phyloP scores from a whole-genome alignment of 768 basidiomycete species.

The Pulveroboletus sp. region DNA sequence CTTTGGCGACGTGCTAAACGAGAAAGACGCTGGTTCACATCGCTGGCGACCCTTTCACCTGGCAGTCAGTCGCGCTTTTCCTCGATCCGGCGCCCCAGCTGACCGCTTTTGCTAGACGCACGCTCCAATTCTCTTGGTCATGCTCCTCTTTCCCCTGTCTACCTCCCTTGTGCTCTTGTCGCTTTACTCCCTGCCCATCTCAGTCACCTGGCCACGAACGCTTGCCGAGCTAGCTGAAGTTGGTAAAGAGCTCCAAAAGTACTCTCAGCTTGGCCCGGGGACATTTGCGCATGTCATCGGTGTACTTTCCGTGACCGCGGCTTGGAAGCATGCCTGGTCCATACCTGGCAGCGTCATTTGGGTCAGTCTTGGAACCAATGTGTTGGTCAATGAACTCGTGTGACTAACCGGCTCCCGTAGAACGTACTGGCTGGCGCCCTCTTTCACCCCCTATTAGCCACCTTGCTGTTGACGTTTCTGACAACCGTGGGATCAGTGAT shows the following conservation, averaged over 20 bases:
- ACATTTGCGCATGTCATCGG: slow-evolving; percentile 73
- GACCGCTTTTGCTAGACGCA: slow-evolving; percentile 37
- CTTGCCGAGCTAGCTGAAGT: slow-evolving; percentile 71
- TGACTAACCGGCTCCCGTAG: slow-evolving; percentile 37
- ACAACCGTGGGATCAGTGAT: slow-evolving; percentile 84
- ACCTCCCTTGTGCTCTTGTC: slow-evolving; percentile 45
- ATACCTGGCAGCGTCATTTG: slow-evolving; percentile 91
- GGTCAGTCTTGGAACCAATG: slow-evolving; percentile 42
- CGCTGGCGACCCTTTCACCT: slow-evolving; percentile 30
- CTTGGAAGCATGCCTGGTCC: slow-evolving; percentile 98
- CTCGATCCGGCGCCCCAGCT: slow-evolving; percentile 5
- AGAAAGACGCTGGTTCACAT: slow-evolving; percentile 32
- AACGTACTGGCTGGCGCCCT: slow-evolving; percentile 88
- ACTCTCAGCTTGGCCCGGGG: slow-evolving; percentile 63
- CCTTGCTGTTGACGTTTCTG: slow-evolving; percentile 73
- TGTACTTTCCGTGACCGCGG: slow-evolving; percentile 76
- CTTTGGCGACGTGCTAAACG: slow-evolving; percentile 41
- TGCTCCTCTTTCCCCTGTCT: slow-evolving; percentile 67
- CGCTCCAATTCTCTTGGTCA: slow-evolving; percentile 62
- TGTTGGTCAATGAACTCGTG: slow-evolving; percentile 1
- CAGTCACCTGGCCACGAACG: slow-evolving; percentile 71
- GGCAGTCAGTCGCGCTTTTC: slow-evolving; percentile 29
- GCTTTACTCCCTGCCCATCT: slow-evolving; percentile 59
- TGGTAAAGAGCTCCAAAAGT: slow-evolving; percentile 70
- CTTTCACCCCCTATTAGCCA: slow-evolving; percentile 78